Evolutionary conservation across 2,329 filamentous ascomycete species (phyloP).

Genomic region (Ophiosphaerella narmari): DNA sequence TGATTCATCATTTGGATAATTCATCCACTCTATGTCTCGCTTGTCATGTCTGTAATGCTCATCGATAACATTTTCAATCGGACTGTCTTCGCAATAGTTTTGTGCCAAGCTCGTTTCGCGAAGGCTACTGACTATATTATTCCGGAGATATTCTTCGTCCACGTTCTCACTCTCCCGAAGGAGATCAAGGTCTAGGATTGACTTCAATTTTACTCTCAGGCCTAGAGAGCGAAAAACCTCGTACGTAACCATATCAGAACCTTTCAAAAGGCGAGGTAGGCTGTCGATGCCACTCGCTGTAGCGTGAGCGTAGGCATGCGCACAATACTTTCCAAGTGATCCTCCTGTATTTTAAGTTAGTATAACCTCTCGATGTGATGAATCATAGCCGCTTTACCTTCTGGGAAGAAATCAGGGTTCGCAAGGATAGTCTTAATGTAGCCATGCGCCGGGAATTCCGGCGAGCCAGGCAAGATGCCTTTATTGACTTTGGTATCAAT

Average conservation of each 20-base stretch:
- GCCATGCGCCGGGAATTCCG: constrained; percentile 44
- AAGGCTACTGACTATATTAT: background rate
- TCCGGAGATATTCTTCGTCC: background rate
- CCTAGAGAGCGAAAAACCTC: constrained; percentile 40
- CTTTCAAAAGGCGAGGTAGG: constrained; percentile 52
- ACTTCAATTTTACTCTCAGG: constrained; percentile 20
- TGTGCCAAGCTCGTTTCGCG: too few relatives aligned
- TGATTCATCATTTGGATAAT: background rate
- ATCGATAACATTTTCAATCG: background rate
- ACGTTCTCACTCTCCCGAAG: too few relatives aligned
- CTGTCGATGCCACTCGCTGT: constrained; percentile 18
- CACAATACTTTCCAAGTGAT: constrained; percentile 52
- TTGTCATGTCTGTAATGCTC: background rate
- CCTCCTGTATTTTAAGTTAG: constrained; percentile 42
- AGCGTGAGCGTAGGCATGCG: constrained; percentile 55
- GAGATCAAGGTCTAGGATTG: background rate
- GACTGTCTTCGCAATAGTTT: too few relatives aligned
- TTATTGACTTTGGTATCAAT: constrained; percentile 35
- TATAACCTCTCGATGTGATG: constrained; percentile 1
- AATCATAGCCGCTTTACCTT: constrained; percentile 28
- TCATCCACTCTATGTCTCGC: constrained; percentile 1
- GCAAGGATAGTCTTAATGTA: constrained; percentile 38
- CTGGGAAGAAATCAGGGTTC: constrained; percentile 43
- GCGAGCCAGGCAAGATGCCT: constrained; percentile 34
- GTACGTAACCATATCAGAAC: constrained; percentile 53